A percentile compares a stretch with the other conserved stretches of the same genome.
Conservation (phyloP, 2,329 filamentous ascomycete genomes). For the Elsinoe arachidis region DNA sequence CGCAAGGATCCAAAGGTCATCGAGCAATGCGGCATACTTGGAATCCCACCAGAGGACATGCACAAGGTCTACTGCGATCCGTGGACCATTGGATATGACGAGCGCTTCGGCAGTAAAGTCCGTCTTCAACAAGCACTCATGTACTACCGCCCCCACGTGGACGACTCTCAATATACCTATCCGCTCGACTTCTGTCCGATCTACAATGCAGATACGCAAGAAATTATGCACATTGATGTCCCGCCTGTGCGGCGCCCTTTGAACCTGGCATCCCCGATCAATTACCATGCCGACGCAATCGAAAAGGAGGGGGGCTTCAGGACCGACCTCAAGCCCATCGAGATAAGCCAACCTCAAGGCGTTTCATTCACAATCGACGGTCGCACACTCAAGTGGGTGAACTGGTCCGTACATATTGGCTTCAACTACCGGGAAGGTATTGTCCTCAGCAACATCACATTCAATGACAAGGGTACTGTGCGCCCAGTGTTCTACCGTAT, state of each 20-base stretch:
- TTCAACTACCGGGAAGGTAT: constrained; percentile 94
- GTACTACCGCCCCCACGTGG: constrained; percentile 82
- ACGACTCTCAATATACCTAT: constrained; percentile 84
- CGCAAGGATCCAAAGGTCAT: constrained; percentile 78
- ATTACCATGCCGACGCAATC: constrained; percentile 69
- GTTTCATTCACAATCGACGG: constrained; percentile 76
- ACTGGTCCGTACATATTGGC: constrained; percentile 85
- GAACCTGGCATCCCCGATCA: constrained; percentile 61
- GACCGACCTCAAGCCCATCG: constrained; percentile 72
- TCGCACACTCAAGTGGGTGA: constrained; percentile 75
- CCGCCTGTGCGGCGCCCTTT: constrained; percentile 68
- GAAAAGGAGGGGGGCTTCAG: constrained; percentile 68
- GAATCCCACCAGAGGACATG: constrained; percentile 77
- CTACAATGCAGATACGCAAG: constrained; percentile 68
- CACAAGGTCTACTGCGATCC: constrained; percentile 93
- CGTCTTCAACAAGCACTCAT: constrained; percentile 87
- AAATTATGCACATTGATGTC: constrained; percentile 76
- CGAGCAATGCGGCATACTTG: constrained; percentile 77
- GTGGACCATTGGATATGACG: constrained; percentile 93
- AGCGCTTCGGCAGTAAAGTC: constrained; percentile 69
- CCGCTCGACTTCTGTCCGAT: constrained; percentile 93
- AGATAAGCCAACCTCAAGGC: constrained; percentile 80
- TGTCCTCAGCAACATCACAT: constrained; percentile 81
- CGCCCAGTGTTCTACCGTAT: constrained; percentile 82
- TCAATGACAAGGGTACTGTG: constrained; percentile 69